Percentiles rank a stretch among this genome's conserved stretches.
phyloP scores from a whole-genome alignment of 2,329 filamentous ascomycete genomes.

The Metarhizium album region DNA sequence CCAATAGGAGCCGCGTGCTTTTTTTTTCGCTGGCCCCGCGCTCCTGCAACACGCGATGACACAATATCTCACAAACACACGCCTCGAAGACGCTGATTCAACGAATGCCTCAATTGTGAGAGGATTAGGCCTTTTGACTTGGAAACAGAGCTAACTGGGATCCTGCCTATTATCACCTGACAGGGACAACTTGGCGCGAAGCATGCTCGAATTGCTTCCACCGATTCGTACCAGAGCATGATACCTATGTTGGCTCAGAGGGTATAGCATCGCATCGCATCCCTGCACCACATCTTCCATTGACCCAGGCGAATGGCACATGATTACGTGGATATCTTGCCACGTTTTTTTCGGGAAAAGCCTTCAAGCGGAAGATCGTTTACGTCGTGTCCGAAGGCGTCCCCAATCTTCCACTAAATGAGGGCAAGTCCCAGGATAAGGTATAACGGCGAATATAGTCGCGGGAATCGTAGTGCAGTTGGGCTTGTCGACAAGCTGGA shows the following conservation, averaged over 20 bases:
- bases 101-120: background rate
- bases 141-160: background rate
- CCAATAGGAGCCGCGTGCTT: background rate
- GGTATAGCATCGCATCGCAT: background rate
- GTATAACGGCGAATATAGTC: constrained; percentile 42
- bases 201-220: background rate
- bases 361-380: constrained; percentile 69
- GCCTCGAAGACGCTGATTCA: no score
- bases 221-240: background rate
- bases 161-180: background rate
- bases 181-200: background rate
- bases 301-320: constrained; percentile 26
- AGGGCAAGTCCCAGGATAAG: constrained; percentile 29
- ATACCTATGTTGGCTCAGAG: background rate
- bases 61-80: no score
- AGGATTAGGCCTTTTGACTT: no score
- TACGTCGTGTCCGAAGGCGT: constrained; percentile 74
- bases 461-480: constrained; percentile 43
- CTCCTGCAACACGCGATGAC: no score
- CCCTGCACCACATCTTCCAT: background rate
- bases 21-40: background rate
- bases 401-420: constrained; percentile 74
- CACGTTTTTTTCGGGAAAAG: constrained; percentile 67
- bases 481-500: constrained; percentile 53
- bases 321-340: constrained; percentile 63